Percentiles rank a stretch among this genome's conserved stretches.
Conservation (phyloP, 176 grass and related monocot species). For the Eremochloa ophiuroides region DNA sequence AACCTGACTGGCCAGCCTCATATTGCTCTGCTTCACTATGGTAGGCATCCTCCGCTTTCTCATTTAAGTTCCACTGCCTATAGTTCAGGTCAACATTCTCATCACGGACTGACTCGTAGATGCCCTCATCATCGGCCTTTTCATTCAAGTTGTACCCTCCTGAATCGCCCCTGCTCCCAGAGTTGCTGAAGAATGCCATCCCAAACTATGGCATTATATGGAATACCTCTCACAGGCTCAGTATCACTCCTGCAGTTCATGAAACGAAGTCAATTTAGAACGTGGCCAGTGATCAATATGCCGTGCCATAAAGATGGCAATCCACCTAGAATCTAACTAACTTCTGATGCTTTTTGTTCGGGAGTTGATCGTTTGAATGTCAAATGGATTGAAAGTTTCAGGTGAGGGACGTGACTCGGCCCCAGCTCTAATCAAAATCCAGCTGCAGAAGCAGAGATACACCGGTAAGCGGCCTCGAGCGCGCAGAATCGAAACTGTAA, state of each 20-base stretch:
- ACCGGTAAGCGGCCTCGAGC: background rate
- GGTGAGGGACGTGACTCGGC: background rate
- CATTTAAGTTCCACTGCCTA: conserved; percentile 64
- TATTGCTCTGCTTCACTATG: conserved; percentile 54
- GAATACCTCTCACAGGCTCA: conserved; percentile 29
- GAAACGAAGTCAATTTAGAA: conserved; percentile 44
- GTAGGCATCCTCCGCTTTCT: conserved; percentile 67
- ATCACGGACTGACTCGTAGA: conserved; percentile 44
- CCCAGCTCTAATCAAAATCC: conserved; percentile 20
- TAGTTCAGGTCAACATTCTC: conserved; percentile 51
- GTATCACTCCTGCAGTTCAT: conserved; percentile 54
- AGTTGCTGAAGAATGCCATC: conserved; percentile 98
- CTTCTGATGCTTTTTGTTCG: background rate
- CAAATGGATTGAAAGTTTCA: conserved; percentile 12
- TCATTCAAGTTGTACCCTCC: conserved; percentile 75
- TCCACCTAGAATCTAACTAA: background rate
- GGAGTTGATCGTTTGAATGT: conserved; percentile 6
- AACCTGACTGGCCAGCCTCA: conserved; percentile 20
- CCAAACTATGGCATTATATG: conserved; percentile 38
- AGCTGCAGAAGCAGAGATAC: conserved; percentile 7
- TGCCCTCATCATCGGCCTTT: conserved; percentile 55
- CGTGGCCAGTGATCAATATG: background rate
- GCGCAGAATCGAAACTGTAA: conserved; percentile 11
- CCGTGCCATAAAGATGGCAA: conserved; percentile 1
- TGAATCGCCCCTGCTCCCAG: conserved; percentile 61